Evolutionary conservation across 1,139 yeast species (phyloP).

Genomic region (Taphrina pruni): DNA sequence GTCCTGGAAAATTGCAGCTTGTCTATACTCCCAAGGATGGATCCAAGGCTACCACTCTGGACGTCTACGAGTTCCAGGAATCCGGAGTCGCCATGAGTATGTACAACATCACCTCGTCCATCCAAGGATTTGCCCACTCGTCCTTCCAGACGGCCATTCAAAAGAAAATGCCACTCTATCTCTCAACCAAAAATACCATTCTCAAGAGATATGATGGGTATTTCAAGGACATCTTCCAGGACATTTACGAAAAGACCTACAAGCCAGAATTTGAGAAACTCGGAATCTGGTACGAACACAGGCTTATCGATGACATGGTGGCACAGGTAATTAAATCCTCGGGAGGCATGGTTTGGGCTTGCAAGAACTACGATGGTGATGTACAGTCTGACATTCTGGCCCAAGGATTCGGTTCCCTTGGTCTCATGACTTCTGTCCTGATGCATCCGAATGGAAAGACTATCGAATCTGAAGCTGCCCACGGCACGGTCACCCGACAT

Average conservation of each 20-base stretch:
- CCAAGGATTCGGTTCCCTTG: conserved; percentile 95
- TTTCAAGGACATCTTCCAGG: conserved; percentile 90
- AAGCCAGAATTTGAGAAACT: conserved; percentile 70
- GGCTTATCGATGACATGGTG: conserved; percentile 96
- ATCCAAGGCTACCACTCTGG: conserved; percentile 62
- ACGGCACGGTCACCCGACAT: conserved; percentile 97
- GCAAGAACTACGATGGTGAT: conserved; percentile 97
- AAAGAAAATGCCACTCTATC: conserved; percentile 76
- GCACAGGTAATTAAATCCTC: conserved; percentile 96
- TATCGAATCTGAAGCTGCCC: conserved; percentile 96
- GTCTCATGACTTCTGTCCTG: conserved; percentile 93
- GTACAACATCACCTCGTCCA: conserved; percentile 94
- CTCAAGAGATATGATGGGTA: conserved; percentile 92
- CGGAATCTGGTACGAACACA: conserved; percentile 94
- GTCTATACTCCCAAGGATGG: conserved; percentile 75
- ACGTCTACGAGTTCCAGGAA: conserved; percentile 74
- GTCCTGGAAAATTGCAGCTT: conserved; percentile 77
- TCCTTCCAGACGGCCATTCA: conserved; percentile 86
- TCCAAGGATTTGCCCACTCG: conserved; percentile 86
- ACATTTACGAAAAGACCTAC: conserved; percentile 73
- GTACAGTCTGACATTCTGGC: conserved; percentile 97
- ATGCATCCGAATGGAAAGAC: conserved; percentile 95
- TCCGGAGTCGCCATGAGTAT: conserved; percentile 89
- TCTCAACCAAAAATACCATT: conserved; percentile 92
- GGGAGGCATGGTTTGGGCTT: conserved; percentile 93